A percentile compares a stretch with the other conserved stretches of the same genome.
Evolutionary conservation across 495 filamentous ascomycete genomes (phyloP).

Genomic region (Lasiosphaeriaceae sp.): DNA sequence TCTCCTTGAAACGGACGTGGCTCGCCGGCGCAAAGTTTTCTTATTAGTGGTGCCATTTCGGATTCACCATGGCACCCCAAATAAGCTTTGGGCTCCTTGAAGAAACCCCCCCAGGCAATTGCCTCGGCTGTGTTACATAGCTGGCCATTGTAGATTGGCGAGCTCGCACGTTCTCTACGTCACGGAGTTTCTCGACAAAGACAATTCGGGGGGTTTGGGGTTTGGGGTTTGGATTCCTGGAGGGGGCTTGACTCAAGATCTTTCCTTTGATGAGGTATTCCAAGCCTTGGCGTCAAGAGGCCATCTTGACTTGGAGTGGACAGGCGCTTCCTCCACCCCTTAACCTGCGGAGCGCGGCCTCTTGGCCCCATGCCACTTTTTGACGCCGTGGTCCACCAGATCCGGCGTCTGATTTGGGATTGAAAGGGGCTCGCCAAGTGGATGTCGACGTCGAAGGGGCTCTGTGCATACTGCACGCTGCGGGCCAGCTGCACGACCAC

Average conservation of each 20-base stretch:
- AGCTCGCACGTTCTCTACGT: too few species aligned
- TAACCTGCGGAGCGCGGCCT: neutral
- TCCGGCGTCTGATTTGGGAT: neutral
- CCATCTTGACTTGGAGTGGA: neutral
- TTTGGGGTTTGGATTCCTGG: too few species aligned
- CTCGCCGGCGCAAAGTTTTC: too few species aligned
- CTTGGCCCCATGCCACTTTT: neutral
- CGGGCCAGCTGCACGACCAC: neutral
- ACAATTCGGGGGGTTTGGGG: too few species aligned
- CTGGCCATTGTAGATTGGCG: too few species aligned
- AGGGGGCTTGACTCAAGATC: neutral
- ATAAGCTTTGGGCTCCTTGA: too few species aligned
- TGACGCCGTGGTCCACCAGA: neutral
- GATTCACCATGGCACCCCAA: too few species aligned
- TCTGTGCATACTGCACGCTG: neutral
- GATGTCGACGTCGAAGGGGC: neutral
- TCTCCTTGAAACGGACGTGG: too few species aligned
- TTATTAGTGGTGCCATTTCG: too few species aligned
- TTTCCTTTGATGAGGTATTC: neutral
- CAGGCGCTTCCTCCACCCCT: neutral
- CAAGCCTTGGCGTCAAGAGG: neutral
- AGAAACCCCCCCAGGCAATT: too few species aligned
- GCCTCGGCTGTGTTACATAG: too few species aligned
- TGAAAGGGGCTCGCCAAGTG: neutral
- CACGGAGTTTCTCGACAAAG: too few species aligned